Evolutionary conservation across 2,329 filamentous ascomycete genomes (phyloP).

Genomic region (Aphanoascus verrucosus): DNA sequence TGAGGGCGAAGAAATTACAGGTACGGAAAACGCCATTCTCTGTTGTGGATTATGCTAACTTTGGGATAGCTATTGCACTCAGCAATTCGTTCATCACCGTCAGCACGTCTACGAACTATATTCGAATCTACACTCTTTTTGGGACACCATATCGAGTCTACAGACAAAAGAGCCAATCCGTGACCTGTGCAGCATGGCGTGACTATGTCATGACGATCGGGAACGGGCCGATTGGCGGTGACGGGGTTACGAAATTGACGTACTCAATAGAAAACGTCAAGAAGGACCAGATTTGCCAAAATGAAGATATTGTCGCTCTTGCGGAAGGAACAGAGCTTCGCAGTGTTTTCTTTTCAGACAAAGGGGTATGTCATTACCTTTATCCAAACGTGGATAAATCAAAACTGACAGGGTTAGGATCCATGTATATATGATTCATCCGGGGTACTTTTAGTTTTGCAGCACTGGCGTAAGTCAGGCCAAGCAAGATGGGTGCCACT

Average conservation of each 20-base stretch:
- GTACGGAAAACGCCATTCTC: slow-evolving; percentile 21
- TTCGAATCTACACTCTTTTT: slow-evolving; percentile 85
- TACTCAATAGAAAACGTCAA: slow-evolving; percentile 96
- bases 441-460: slow-evolving; percentile 72
- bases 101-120: slow-evolving; percentile 75
- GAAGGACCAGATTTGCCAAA: slow-evolving; percentile 86
- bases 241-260: slow-evolving; percentile 65
- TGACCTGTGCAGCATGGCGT: slow-evolving; percentile 86
- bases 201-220: slow-evolving; percentile 96
- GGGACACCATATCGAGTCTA: slow-evolving; percentile 83
- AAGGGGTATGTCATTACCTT: slow-evolving; percentile 48
- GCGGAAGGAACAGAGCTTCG: slow-evolving; percentile 62
- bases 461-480: slow-evolving; percentile 80
- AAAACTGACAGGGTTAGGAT: slow-evolving; percentile 46
- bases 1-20: slow-evolving; percentile 66
- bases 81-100: slow-evolving; percentile 86
- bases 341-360: slow-evolving; percentile 83
- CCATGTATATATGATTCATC: slow-evolving; percentile 93
- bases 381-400: background rate
- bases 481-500: slow-evolving; percentile 87
- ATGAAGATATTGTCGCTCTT: slow-evolving; percentile 80
- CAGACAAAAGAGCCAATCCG: slow-evolving; percentile 82
- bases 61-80: slow-evolving; percentile 60
- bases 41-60: slow-evolving; percentile 3
- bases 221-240: slow-evolving; percentile 72